Evolutionary conservation across 768 basidiomycete species (phyloP).

Genomic region (Russula griseocarnosa): DNA sequence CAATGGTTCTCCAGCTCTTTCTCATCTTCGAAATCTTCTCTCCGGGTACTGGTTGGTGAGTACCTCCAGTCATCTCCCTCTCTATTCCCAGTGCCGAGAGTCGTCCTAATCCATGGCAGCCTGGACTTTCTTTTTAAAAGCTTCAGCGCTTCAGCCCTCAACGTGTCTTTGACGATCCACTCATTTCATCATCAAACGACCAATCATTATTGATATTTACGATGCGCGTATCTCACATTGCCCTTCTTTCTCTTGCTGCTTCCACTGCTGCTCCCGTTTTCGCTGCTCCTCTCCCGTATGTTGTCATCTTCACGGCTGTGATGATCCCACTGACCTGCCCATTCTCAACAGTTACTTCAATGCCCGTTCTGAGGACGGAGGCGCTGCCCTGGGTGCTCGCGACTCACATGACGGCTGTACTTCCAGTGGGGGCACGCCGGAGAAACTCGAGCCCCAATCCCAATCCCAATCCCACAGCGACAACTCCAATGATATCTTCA

Average conservation of each 20-base stretch:
- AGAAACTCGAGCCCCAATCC: too few relatives aligned
- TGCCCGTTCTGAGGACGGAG: not conserved
- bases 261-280: not conserved
- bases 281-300: slow-evolving; percentile 10
- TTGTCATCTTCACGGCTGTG: not conserved
- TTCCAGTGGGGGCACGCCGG: not conserved
- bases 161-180: not conserved
- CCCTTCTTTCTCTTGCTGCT: slow-evolving; percentile 4
- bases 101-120: not conserved
- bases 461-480: too few relatives aligned
- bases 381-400: not conserved
- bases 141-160: not conserved
- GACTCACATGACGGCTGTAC: not conserved
- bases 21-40: not conserved
- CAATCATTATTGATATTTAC: not conserved
- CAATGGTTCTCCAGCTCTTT: not conserved
- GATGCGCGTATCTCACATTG: slow-evolving; percentile 5
- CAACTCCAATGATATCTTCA: too few relatives aligned
- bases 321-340: not conserved
- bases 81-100: not conserved
- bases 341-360: not conserved
- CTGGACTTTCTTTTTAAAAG: not conserved
- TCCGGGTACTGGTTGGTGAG: slow-evolving; percentile 15
- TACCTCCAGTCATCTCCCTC: not conserved
- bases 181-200: not conserved